Percentiles rank a stretch among this genome's conserved stretches.
Evolutionary conservation across 306 rosid species (phyloP).

Genomic region (Comarum palustre): DNA sequence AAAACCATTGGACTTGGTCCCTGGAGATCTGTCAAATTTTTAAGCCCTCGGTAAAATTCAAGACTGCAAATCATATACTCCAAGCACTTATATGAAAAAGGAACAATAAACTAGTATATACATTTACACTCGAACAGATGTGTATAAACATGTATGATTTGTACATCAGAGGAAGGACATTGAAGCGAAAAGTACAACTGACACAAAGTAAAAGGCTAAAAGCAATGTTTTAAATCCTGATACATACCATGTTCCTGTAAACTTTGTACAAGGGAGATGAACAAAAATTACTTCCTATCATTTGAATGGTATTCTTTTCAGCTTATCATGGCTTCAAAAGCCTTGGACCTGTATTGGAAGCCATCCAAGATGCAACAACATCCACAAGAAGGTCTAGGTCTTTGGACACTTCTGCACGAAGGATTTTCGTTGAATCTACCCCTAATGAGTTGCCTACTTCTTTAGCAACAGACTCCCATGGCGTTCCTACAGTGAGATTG

Average conservation of each 20-base stretch:
- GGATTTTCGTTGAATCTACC: conserved; percentile 50
- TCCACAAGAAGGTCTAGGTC: conserved; percentile 77
- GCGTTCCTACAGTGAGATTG: conserved; percentile 71
- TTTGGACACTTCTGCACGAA: conserved; percentile 65
- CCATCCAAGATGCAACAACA: conserved; percentile 72
- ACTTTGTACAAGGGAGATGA: not conserved
- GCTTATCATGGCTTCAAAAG: conserved; percentile 44
- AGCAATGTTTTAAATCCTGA: not conserved
- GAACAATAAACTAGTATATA: not conserved
- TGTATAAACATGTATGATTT: not conserved
- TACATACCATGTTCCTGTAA: not conserved
- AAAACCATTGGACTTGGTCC: no score
- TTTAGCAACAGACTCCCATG: conserved; percentile 91
- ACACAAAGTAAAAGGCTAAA: not conserved
- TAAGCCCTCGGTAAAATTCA: no score
- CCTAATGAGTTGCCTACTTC: conserved; percentile 85
- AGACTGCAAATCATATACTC: no score
- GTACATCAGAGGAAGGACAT: not conserved
- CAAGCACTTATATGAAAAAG: no score
- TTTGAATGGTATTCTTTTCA: not conserved
- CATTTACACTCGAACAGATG: not conserved
- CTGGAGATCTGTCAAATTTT: no score
- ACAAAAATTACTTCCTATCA: not conserved
- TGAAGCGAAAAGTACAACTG: not conserved
- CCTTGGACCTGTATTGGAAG: conserved; percentile 68